Base-by-base conservation (phyloP, 495 filamentous ascomycete genomes). In the Hyaloscypha variabilis region DNA sequence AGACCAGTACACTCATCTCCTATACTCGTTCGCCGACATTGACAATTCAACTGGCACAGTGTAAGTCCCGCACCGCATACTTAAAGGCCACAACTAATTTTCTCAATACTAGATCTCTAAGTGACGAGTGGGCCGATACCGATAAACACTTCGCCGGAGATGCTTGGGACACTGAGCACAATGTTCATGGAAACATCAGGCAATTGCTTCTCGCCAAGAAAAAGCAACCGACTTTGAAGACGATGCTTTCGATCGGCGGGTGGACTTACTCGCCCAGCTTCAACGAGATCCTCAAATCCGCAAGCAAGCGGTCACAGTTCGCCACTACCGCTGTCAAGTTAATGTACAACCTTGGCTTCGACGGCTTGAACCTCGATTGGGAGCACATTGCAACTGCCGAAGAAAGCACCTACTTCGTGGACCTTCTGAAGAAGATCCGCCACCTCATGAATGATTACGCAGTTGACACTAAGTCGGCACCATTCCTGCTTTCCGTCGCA, bases 151-250 rank as follows among this genome's bases (percentile, higher is more conserved):
- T 36, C 21, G 6, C 31, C 8, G 30, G 11, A 2, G 55, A 58
- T 58, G 6, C 8, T 0, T 58, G 30, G 55, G 26, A 30, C 55
- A 19, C 8, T 58, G 19, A 34, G 23, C 3, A 0, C 8, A 93
- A 94, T 69, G 83, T 90, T 67, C 93, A 94, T 73, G 92, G 92
- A 63, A 93, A 87, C 73, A 74, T 92, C 30, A 94, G 97, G 79
- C 95, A 98, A 75, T 84, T 97, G 6, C 93, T 85, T 77, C 81
- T 94, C 34, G 83, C 94, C 46, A 98, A 98, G 82, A 88, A 93
- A 76, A 74, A 83, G 63, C 86, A 97, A 76, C 87, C 93, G 50
- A 84, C 94, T 65, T 74, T 98, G n/a, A 97, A 97, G 77, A 82
- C 91, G 5, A 79, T 96, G 17, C 86, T 97, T 8, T 91, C 87